Evolutionary conservation across 2,329 filamentous ascomycete genomes (phyloP).

Genomic region (Thermochaetoides dissita): DNA sequence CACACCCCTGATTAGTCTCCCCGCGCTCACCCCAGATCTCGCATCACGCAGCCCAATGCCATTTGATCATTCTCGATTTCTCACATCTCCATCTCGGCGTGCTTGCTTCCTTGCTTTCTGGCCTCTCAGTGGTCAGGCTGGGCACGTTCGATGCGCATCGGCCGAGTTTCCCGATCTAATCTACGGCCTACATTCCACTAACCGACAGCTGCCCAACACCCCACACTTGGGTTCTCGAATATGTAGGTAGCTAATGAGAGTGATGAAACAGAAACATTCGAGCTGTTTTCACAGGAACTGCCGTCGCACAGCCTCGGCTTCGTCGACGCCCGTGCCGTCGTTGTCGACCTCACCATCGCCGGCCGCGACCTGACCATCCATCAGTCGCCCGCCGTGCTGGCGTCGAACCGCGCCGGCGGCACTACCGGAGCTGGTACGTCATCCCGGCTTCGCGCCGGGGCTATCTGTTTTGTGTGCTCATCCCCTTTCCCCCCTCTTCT

Average conservation of each 20-base stretch:
- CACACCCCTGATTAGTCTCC: too few relatives aligned
- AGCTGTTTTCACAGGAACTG: constrained; percentile 66
- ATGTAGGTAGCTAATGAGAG: too few relatives aligned
- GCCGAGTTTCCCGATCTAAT: too few relatives aligned
- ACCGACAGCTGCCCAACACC: too few relatives aligned
- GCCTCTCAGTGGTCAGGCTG: too few relatives aligned
- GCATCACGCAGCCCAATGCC: too few relatives aligned
- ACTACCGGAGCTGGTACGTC: constrained; percentile 38
- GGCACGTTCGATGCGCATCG: too few relatives aligned
- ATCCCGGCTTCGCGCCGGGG: background rate
- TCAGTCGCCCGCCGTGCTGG: constrained; percentile 72
- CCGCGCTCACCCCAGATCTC: too few relatives aligned
- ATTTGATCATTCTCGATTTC: too few relatives aligned
- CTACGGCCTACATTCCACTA: too few relatives aligned
- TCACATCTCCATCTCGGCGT: too few relatives aligned
- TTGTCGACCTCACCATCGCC: constrained; percentile 53
- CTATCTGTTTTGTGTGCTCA: constrained; percentile 5
- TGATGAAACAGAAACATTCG: constrained; percentile 52
- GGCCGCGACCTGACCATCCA: constrained; percentile 59
- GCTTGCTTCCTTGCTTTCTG: too few relatives aligned
- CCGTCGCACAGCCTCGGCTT: constrained; percentile 73
- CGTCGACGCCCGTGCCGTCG: constrained; percentile 54
- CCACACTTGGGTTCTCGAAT: background rate
- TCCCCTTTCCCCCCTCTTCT: constrained; percentile 2
- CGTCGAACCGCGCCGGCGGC: constrained; percentile 54